Base-by-base conservation (phyloP, 2,329 filamentous ascomycete species). In the Claviceps pazoutovae region DNA sequence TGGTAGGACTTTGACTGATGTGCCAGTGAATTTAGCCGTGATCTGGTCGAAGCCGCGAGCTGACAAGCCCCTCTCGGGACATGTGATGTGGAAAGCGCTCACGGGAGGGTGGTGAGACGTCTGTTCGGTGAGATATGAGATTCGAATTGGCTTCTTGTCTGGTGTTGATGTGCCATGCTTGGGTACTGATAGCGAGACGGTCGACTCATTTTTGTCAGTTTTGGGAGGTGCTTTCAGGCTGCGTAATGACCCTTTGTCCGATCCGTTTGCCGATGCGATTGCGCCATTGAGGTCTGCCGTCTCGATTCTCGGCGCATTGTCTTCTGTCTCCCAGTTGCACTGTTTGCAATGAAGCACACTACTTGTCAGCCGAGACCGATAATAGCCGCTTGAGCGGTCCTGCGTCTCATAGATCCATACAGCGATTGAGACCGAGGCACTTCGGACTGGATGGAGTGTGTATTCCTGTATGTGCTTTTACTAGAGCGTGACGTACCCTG, bases 41-140 rank as follows among this genome's bases (percentile, higher is more conserved):
- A 98, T 83, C 71, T 98, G 93, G 64, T 98, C 93, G 64, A 91
- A 98, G 1, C 93, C 93, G 53, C 85, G 79, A 16, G 93, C 93
- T 39, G 81, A 82, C 57, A 98, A 78, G 30, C 91, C 93, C 64
- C 88, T 90, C 59, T 94, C 86, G 0, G 90, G 89, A 64, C 93
- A 98, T 63, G 89, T 84, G 57, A 96, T 83, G 66, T 87, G 91
- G 68, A 95, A 98, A 14, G 93, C 93, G 59, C 91, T 97, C 58
- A 98, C 91, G 9, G 93, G 93, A 37, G 93, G 93, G 68, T 98
- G 93, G 62, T 98, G 93, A 7, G 89, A 96, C 8, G 93, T 98
- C 71, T 98, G 93, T 70, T 98, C 93, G 26, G 93, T 97, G 55
- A 98, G 76, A 66, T 95, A 98, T 9, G 89, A 95, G 59, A 98